Conservation (phyloP, 2,329 filamentous ascomycete genomes). For the Cercospora sp. region DNA sequence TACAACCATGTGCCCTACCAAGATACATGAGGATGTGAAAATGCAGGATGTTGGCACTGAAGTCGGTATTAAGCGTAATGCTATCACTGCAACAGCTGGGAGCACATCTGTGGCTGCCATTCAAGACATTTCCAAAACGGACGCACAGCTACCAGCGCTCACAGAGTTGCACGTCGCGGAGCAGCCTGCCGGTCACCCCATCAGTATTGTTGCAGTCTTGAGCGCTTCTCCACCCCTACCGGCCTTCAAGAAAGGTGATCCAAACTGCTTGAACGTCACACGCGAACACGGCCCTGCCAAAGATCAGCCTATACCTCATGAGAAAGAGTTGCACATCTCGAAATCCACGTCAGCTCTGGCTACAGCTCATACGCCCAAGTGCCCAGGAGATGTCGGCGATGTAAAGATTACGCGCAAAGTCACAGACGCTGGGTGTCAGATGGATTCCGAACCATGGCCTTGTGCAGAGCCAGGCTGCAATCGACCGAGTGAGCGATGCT, state of each 20-base stretch:
- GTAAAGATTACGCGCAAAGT: background rate
- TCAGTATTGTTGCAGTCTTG: background rate
- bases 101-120: background rate
- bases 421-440: conserved; percentile 1
- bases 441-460: conserved; percentile 5
- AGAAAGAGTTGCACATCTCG: background rate
- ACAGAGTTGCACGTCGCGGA: background rate
- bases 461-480: background rate
- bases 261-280: background rate
- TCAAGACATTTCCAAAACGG: background rate
- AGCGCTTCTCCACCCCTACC: background rate
- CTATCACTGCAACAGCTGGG: background rate
- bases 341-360: background rate
- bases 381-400: background rate
- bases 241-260: background rate
- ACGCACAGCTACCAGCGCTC: background rate
- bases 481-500: background rate
- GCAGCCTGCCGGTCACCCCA: background rate
- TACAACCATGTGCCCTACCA: background rate
- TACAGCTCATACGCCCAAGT: background rate
- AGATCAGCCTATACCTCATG: background rate
- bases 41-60: background rate
- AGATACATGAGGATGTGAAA: background rate
- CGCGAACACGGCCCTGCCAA: background rate
- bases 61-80: background rate